A percentile compares a stretch with the other conserved stretches of the same genome.
phyloP scores from a whole-genome alignment of 73 alveolate genomes.

The Paramecium caudatum region DNA sequence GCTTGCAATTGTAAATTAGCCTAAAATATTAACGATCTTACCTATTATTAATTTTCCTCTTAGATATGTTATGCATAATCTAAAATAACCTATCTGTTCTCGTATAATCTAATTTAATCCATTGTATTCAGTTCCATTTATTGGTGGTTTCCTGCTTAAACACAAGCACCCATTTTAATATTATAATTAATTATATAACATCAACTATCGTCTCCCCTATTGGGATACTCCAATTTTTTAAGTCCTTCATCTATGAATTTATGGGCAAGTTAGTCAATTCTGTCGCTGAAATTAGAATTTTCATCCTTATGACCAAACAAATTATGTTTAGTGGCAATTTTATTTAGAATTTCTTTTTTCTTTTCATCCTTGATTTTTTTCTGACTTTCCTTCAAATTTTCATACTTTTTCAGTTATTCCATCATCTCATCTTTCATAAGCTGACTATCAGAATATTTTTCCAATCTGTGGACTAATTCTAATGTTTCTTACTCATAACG shows the following conservation, averaged over 20 bases:
- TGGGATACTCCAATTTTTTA: background rate
- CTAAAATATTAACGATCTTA: too few species aligned
- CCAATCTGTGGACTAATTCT: slow-evolving; percentile 6
- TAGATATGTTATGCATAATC: too few species aligned
- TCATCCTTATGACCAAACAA: background rate
- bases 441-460: background rate
- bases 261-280: background rate
- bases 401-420: slow-evolving; percentile 2
- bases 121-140: slow-evolving; percentile 8
- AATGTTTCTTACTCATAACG: slow-evolving; percentile 27
- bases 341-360: background rate
- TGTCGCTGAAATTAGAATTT: background rate
- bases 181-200: slow-evolving; percentile 4
- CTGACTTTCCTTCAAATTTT: background rate
- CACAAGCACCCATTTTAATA: slow-evolving; percentile 40
- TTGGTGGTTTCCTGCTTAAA: background rate
- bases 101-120: background rate
- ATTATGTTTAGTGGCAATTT: background rate
- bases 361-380: background rate
- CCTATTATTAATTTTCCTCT: too few species aligned
- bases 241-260: slow-evolving; percentile 22
- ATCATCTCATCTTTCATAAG: slow-evolving; percentile 27
- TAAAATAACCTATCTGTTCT: background rate
- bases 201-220: background rate
- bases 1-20: too few species aligned